Evolutionary conservation across 768 basidiomycete species (phyloP), one percentile per base, ranked within the genome.

Genomic region (Calocybe gangraenosa): DNA sequence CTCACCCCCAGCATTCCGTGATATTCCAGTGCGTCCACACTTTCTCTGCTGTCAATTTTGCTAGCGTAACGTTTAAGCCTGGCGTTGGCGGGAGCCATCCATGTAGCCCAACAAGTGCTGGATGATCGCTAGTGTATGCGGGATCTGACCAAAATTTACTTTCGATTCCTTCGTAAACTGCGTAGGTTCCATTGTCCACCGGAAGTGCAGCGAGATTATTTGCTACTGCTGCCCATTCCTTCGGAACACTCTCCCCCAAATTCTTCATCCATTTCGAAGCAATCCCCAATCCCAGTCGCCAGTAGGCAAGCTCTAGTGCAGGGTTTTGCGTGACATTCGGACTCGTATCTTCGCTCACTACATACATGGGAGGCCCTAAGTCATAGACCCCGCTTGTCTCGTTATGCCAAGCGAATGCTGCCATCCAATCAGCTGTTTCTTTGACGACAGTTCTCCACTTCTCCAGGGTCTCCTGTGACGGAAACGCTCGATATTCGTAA

Each of bases 351-450:
- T 82, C 79, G 46, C 70, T 71, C 18, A 79, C 74, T 28, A 74
- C 63, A 49, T 76, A 76, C 70, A 80, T 68, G 15, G 79, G 79
- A n/a, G 80, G 78, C 25, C 78, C 79, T 1, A 82, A 61, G 56
- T 82, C 78, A 51, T 70, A 81, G 7, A 71, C 63, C 0, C 65
- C 60, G 11, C 72, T 75, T 41, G 66, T 69, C 20, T 53, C 52
- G 51, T 81, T 80, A 49, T 59, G 69, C 69, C 71, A 79, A 15
- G 77, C 76, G 49, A 76, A 81, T 4, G 60, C 68, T 2, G 75
- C 65, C 80, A 81, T 82, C 73, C 75, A 82, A 56, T 82, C 66
- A 13, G 80, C 80, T 1, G 78, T 79, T 44, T 66, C 69, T 33
- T 58, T 64, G 3, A 81, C 67, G n/a, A 81, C 67, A 25, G 66